Percentiles rank a stretch among this genome's conserved stretches.
Evolutionary conservation across 164 flowering plant genomes (phyloP).

Genomic region (Santalum album): DNA sequence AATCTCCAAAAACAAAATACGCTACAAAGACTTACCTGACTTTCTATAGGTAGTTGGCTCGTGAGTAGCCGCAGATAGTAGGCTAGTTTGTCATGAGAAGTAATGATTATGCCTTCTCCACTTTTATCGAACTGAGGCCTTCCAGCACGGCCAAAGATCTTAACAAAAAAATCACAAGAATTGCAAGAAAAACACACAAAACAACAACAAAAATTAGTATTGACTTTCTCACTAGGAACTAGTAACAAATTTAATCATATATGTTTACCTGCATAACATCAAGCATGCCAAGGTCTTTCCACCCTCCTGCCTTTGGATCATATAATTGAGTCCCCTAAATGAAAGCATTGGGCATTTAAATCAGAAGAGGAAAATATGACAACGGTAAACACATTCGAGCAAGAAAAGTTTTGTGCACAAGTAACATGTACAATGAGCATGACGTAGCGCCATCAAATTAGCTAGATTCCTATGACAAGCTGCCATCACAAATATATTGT

Average conservation of each 20-base stretch:
- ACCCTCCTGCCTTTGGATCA: slow-evolving; percentile 99
- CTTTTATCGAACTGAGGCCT: slow-evolving; percentile 99
- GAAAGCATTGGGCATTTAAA: background rate
- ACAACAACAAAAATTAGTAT: background rate
- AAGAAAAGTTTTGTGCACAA: background rate
- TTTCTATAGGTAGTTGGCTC: slow-evolving; percentile 97
- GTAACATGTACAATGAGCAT: too few relatives aligned
- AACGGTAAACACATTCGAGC: background rate
- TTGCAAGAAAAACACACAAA: background rate
- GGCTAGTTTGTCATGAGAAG: slow-evolving; percentile 90
- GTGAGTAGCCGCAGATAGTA: slow-evolving; percentile 82
- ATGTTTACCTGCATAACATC: slow-evolving; percentile 95
- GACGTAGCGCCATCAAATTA: too few relatives aligned
- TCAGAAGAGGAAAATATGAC: background rate
- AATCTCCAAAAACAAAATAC: background rate
- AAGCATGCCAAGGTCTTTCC: slow-evolving; percentile 98
- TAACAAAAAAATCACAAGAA: slow-evolving; percentile 5
- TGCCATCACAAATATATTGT: too few relatives aligned
- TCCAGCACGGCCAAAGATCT: slow-evolving; percentile 99
- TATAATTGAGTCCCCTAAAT: slow-evolving; percentile 93
- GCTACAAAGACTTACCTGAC: slow-evolving; percentile 61
- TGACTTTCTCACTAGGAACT: too few relatives aligned
- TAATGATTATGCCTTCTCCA: slow-evolving; percentile 98
- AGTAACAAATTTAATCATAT: background rate
- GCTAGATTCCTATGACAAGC: too few relatives aligned